Base-by-base conservation (phyloP, 371 early-diverging fungal genomes). In the Mucor piriformis region DNA sequence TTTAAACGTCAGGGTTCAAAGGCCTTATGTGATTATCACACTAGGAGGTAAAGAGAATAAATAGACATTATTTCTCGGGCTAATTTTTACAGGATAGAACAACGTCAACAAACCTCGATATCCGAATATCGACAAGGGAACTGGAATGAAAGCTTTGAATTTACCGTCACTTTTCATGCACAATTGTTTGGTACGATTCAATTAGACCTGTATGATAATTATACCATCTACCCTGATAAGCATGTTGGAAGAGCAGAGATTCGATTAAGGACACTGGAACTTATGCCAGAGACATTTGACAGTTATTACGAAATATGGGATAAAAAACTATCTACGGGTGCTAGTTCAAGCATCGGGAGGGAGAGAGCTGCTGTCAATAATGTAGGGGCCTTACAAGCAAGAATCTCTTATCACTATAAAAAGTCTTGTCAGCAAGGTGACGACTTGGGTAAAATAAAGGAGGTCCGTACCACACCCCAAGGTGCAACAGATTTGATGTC, bases 191-290 rank as follows among this genome's bases (percentile, higher is more conserved):
- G 88, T 37, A 82, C 85, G 8, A 57, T 75, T 0, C 76, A 92
- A 70, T 67, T 93, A 33, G 93, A 93, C 67, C 61, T 93, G 6
- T 91, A 90, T 52, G 89, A 91, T 33, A 73, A 60, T 43, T 57
- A 50, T 53, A 69, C 44, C 33, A 77, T 32, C 65, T 93, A 47
- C 64, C 90, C 91, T 3, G 91, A 93, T 63, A 76, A 74, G 46
- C 87, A 87, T 50, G 62, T 90, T 4, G 93, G 93, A 3, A 82
- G 92, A 13, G 85, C 88, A 6, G 92, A 92, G 67, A 84, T 92
- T 40, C 76, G 87, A 16, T 47, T 92, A 1, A 73, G 78, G 13
- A 74, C 79, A 16, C 70, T 92, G 3, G 79, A 80, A 16, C 81
- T 82, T 3, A 40, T 91, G 66, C 92, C 92, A 8, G 82, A 83